phyloP scores from a whole-genome alignment of 2,329 filamentous ascomycete species.

The Cytospora schulzeri region DNA sequence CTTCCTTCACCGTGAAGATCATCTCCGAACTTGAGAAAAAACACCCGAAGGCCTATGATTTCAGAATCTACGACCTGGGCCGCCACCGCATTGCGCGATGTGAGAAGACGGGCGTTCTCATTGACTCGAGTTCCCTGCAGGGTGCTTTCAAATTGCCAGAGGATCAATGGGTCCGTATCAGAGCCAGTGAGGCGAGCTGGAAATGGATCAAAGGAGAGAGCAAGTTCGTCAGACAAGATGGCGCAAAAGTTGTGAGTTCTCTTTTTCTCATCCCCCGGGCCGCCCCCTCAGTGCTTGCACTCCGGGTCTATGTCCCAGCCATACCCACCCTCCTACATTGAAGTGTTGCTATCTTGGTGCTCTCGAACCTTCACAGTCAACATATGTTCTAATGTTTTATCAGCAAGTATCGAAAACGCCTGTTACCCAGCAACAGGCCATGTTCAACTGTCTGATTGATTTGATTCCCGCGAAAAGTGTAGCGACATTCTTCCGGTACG shows the following conservation, averaged over 20 bases:
- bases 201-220: slow-evolving; percentile 1
- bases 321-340: not conserved
- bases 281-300: not conserved
- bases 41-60: not conserved
- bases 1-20: not conserved
- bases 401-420: no score
- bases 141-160: not conserved
- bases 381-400: no score
- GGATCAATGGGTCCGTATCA: not conserved
- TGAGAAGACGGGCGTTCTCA: not conserved
- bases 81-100: not conserved
- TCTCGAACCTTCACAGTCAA: no score
- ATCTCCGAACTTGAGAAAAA: not conserved
- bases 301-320: not conserved
- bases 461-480: no score
- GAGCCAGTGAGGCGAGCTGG: not conserved
- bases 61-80: not conserved
- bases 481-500: no score
- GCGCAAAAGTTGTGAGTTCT: not conserved
- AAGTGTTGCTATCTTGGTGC: not conserved
- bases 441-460: no score
- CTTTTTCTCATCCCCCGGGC: not conserved
- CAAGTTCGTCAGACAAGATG: not conserved
- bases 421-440: no score
- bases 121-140: not conserved